phyloP scores from a whole-genome alignment of 2,329 filamentous ascomycete species.

The Volutella citrinella region DNA sequence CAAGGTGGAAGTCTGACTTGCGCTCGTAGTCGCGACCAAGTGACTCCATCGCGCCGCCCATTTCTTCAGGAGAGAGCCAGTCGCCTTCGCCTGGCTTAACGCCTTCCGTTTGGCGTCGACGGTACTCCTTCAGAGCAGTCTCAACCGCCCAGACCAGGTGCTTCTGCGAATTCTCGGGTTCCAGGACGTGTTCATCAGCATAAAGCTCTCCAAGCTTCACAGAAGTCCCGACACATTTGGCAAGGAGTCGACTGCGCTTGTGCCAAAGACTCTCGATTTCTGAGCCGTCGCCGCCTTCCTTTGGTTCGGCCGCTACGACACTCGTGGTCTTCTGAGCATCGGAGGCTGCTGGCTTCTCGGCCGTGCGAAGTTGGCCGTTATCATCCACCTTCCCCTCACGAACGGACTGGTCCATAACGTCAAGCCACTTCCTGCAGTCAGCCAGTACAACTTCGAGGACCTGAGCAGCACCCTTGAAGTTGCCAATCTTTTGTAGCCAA shows the following conservation, averaged over 20 bases:
- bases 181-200: slow-evolving; percentile 69
- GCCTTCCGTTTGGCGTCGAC: slow-evolving; percentile 63
- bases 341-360: slow-evolving; percentile 7
- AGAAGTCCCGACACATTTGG: slow-evolving; percentile 70
- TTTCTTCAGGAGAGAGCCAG: slow-evolving; percentile 69
- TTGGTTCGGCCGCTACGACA: not conserved
- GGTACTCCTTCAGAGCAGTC: slow-evolving; percentile 70
- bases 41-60: slow-evolving; percentile 72
- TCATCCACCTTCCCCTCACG: slow-evolving; percentile 45
- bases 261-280: slow-evolving; percentile 49
- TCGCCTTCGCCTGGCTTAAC: slow-evolving; percentile 66
- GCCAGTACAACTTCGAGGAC: slow-evolving; percentile 73
- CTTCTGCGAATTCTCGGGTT: slow-evolving; percentile 67
- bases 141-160: slow-evolving; percentile 81
- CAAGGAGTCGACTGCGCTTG: slow-evolving; percentile 65
- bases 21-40: slow-evolving; percentile 75
- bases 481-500: slow-evolving; percentile 74
- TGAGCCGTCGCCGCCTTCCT: slow-evolving; percentile 23
- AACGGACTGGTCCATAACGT: slow-evolving; percentile 48
- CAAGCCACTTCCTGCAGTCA: slow-evolving; percentile 65
- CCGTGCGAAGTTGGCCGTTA: slow-evolving; percentile 31
- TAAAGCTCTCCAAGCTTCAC: slow-evolving; percentile 87
- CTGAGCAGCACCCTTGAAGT: slow-evolving; percentile 67
- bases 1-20: slow-evolving; percentile 73
- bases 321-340: slow-evolving; percentile 16